Base-by-base conservation (phyloP, 2,329 filamentous ascomycete species). In the Cyclaneusma minus region DNA sequence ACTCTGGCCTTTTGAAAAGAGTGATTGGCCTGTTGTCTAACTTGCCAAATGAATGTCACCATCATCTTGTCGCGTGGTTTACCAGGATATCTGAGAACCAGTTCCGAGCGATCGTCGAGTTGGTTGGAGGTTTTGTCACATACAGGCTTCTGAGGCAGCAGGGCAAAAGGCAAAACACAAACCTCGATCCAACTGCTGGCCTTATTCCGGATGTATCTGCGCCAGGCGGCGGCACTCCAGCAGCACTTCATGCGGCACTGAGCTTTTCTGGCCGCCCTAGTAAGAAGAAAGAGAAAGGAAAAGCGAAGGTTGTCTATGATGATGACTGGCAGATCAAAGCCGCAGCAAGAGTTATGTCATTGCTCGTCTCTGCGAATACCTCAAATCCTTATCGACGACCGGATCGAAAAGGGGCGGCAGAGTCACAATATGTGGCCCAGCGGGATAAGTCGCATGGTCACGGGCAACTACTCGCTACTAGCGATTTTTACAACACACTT, bases 321-420 rank as follows among this genome's bases (percentile, higher is more conserved):
- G 80, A 87, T 31, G 85, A 93, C 44, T 94, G 85, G 85, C 84
- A 93, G 49, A 69, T 92, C 30, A 78, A 72, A 46, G 80, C 80
- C 7, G 78, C 78, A 6, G 75, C 82, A 3, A 73, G 76, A 38
- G 70, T 91, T 3, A 75, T 93, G 60, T 72, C 79, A 7, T 50
- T 93, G 13, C 49, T 93, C 2, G 91, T 92, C 43, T 66, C 75
- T 2, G 84, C 84, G 14, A 94, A 93, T 50, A 79, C 75, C 32
- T 60, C n/a, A 13, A 52, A 58, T 27, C 40, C 17, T n/a, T 30
- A 29, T 21, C 22, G 32, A 42, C 52, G 51, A 6, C 35, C 35
- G 8, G 44, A 50, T 24, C 44, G 48, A 3, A 14, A 17, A n/a
- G 16, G 22, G 34, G 36, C 13, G 48, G 55, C 25, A 37, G 40